phyloP scores from a whole-genome alignment of 805 yeast genomes.

The Candida ipomoeae region DNA sequence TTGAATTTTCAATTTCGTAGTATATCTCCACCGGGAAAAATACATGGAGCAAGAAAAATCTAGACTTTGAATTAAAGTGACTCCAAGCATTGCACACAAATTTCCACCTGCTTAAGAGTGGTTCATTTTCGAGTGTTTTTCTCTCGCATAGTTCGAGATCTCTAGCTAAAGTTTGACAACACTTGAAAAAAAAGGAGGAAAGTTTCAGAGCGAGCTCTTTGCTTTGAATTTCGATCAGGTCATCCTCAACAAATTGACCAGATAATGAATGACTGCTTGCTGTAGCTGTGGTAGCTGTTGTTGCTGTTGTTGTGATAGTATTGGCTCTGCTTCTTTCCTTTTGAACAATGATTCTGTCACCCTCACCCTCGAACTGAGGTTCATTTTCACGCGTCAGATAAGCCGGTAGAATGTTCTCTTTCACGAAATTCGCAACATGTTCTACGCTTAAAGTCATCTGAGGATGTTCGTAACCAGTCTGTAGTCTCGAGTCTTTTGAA shows the following conservation, averaged over 20 bases:
- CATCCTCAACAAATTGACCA: neutral
- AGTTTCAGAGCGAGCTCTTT: constrained; percentile 6
- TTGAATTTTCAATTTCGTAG: constrained; percentile 5
- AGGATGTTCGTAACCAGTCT: constrained; percentile 1
- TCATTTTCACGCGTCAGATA: neutral
- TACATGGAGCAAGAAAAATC: constrained; percentile 9
- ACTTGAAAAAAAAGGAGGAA: constrained; percentile 7
- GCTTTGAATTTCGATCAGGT: constrained; percentile 1
- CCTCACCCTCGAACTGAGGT: neutral
- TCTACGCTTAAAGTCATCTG: constrained; percentile 8
- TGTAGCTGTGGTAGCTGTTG: neutral
- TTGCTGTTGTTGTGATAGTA: neutral
- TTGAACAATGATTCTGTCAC: neutral
- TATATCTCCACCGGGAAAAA: constrained; percentile 10
- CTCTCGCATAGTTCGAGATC: neutral
- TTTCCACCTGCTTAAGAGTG: constrained; percentile 7
- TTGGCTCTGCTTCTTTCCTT: constrained; percentile 1
- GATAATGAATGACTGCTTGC: neutral
- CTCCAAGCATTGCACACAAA: constrained; percentile 8
- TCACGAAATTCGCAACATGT: constrained; percentile 7
- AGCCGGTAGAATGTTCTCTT: constrained; percentile 2
- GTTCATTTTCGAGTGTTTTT: neutral
- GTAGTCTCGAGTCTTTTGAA: constrained; percentile 4
- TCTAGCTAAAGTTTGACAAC: constrained; percentile 7
- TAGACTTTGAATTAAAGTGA: constrained; percentile 10